These are phyloP conservation scores for Spathaspora passalidarum DNA, from an alignment of 805 yeast species.

Conservation along the genomic window DNA sequence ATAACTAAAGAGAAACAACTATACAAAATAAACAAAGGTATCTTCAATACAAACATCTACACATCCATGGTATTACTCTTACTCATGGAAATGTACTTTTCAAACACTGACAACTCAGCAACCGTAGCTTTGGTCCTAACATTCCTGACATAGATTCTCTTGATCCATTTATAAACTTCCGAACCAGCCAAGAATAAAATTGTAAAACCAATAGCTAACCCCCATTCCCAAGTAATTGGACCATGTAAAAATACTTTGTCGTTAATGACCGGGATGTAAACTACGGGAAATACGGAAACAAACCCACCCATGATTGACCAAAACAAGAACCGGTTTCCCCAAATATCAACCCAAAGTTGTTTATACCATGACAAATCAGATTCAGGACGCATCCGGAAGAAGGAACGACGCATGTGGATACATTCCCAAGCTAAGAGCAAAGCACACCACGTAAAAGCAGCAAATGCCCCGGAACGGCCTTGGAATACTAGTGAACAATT, in stretches of 20 bases:
- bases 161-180: constrained; percentile 66
- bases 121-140: constrained; percentile 9
- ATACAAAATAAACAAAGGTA: too few relatives aligned
- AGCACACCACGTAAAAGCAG: constrained; percentile 85
- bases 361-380: constrained; percentile 53
- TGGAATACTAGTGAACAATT: constrained; percentile 63
- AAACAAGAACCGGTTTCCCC: constrained; percentile 73
- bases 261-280: constrained; percentile 87
- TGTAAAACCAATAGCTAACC: constrained; percentile 60
- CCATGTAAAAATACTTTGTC: constrained; percentile 68
- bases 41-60: too few relatives aligned
- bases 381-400: constrained; percentile 69
- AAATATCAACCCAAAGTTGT: constrained; percentile 61
- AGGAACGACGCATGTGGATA: constrained; percentile 64
- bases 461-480: constrained; percentile 76
- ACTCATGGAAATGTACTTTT: constrained; percentile 58
- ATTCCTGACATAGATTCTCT: constrained; percentile 52
- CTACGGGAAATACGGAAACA: constrained; percentile 71
- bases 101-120: constrained; percentile 27
- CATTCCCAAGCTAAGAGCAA: constrained; percentile 83
- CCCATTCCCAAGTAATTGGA: constrained; percentile 80
- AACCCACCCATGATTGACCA: constrained; percentile 78
- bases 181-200: constrained; percentile 55
- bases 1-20: too few relatives aligned
- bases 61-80: constrained; percentile 42